phyloP scores from a whole-genome alignment of 305 asterid genomes.

The Fraxinus albicans region DNA sequence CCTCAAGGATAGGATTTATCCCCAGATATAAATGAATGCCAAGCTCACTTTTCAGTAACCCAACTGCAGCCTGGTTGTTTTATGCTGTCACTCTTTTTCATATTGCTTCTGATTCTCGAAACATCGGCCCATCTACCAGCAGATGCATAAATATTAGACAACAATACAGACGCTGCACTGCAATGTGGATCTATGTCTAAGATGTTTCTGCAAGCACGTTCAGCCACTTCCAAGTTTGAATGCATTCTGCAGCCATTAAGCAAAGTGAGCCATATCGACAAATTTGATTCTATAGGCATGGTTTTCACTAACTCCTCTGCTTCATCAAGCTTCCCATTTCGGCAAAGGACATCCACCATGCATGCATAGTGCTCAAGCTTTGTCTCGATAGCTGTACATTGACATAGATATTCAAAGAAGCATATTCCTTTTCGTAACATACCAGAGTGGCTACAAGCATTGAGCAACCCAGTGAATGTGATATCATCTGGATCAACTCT shows the following conservation, averaged over 20 bases:
- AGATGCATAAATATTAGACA: conserved; percentile 71
- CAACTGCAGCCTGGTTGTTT: conserved; percentile 78
- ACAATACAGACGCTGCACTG: conserved; percentile 54
- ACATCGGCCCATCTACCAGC: conserved; percentile 73
- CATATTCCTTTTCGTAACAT: conserved; percentile 60
- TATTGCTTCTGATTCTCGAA: conserved; percentile 52
- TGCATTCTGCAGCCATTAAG: conserved; percentile 71
- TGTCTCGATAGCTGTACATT: conserved; percentile 21
- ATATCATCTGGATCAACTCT: conserved; percentile 65
- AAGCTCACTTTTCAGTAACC: conserved; percentile 46
- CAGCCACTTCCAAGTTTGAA: conserved; percentile 54
- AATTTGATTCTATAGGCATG: conserved; percentile 65
- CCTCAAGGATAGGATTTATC: conserved; percentile 42
- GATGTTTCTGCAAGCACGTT: conserved; percentile 53
- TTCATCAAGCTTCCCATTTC: conserved; percentile 65
- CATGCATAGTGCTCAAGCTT: conserved; percentile 85
- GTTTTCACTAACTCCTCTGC: conserved; percentile 56
- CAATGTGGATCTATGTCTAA: conserved; percentile 54
- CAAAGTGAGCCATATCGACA: conserved; percentile 64
- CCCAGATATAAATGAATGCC: conserved; percentile 44
- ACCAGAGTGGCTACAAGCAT: conserved; percentile 85
- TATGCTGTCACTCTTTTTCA: conserved; percentile 42
- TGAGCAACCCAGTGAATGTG: conserved; percentile 82
- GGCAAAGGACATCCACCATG: conserved; percentile 73
- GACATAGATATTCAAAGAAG: conserved; percentile 43